phyloP scores from a whole-genome alignment of 2,329 filamentous ascomycete species.

The Mariannaea elegans region DNA sequence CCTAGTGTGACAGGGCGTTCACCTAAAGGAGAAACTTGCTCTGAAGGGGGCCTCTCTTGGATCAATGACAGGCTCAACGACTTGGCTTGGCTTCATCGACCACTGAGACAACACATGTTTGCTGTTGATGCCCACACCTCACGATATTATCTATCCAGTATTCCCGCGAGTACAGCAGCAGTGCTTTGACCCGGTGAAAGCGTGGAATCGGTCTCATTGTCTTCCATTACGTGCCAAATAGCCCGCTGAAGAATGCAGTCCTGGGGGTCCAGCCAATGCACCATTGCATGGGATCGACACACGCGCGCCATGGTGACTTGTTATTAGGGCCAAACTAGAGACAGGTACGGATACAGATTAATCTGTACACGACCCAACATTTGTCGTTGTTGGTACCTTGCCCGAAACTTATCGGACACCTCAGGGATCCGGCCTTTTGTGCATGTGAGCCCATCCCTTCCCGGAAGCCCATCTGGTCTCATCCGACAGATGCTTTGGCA shows the following conservation, averaged over 20 bases:
- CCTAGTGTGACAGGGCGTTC: too few species aligned
- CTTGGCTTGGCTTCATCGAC: background rate
- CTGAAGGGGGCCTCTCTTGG: background rate
- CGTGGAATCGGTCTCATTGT: too few species aligned
- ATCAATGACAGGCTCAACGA: background rate
- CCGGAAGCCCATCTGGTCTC: too few species aligned
- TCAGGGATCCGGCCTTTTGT: too few species aligned
- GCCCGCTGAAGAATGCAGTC: background rate
- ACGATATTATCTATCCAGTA: background rate
- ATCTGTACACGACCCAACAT: background rate
- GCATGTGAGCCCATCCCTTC: too few species aligned
- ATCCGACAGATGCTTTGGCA: too few species aligned
- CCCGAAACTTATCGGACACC: background rate
- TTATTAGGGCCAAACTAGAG: background rate
- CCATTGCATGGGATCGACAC: background rate
- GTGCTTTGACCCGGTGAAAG: too few species aligned
- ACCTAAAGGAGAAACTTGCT: too few species aligned
- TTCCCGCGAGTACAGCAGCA: background rate
- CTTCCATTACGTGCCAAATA: background rate
- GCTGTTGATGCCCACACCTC: background rate
- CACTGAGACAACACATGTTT: slow-evolving; percentile 10
- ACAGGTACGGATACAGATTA: too few species aligned
- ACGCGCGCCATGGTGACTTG: background rate
- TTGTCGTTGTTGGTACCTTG: background rate
- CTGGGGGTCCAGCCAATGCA: background rate